Percentiles rank a stretch among this genome's conserved stretches.
Conservation (phyloP, 768 basidiomycete species). For the Mycena belliarum region DNA sequence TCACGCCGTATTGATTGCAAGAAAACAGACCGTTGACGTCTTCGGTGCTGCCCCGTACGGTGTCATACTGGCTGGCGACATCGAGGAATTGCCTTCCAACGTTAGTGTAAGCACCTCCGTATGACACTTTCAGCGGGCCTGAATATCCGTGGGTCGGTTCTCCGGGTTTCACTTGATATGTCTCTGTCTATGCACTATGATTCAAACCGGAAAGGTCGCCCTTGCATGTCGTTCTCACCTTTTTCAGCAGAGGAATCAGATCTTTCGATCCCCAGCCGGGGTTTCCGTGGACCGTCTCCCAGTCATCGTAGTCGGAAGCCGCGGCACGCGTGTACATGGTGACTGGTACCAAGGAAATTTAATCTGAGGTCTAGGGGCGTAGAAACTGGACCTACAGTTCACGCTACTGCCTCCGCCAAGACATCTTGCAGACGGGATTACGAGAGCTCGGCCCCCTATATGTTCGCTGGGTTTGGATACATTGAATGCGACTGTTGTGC, state of each 20-base stretch:
- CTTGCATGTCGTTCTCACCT: constrained; percentile 29
- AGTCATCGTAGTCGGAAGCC: constrained; percentile 49
- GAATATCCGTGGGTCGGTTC: constrained; percentile 37
- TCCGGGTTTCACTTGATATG: constrained; percentile 32
- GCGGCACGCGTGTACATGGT: constrained; percentile 45
- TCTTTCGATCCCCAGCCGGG: constrained; percentile 45
- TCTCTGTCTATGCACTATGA: constrained; percentile 33
- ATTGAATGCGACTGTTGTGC: constrained; percentile 37
- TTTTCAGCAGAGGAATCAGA: constrained; percentile 43
- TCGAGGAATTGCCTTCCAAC: constrained; percentile 40
- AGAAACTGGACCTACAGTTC: constrained; percentile 37
- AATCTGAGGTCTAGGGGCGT: not conserved
- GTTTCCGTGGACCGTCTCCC: constrained; percentile 41
- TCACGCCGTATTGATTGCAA: constrained; percentile 33
- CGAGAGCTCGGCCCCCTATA: constrained; percentile 31
- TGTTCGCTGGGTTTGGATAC: constrained; percentile 33
- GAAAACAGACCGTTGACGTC: constrained; percentile 32
- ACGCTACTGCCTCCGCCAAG: constrained; percentile 51
- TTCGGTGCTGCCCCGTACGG: constrained; percentile 31
- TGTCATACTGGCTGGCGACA: constrained; percentile 37
- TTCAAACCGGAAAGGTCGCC: not conserved
- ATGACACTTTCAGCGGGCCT: constrained; percentile 42
- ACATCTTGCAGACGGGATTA: constrained; percentile 36
- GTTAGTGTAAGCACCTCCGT: constrained; percentile 34
- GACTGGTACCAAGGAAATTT: constrained; percentile 3